phyloP scores from a whole-genome alignment of 2,329 filamentous ascomycete genomes.

The Boeremia exigua region DNA sequence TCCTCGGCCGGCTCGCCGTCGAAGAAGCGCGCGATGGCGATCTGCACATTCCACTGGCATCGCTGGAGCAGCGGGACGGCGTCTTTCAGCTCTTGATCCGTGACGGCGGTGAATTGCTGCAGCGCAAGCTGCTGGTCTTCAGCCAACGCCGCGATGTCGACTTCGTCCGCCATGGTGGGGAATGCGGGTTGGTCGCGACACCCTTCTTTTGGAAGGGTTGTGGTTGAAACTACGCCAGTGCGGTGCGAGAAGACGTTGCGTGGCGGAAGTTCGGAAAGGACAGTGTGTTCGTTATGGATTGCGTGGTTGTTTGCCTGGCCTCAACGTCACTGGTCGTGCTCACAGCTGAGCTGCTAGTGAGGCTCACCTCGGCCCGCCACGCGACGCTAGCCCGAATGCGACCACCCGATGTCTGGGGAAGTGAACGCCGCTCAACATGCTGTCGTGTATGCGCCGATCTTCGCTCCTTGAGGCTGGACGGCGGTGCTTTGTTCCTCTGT shows the following conservation, averaged over 20 bases:
- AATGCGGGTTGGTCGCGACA: not conserved
- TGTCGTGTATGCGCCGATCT: too few species aligned
- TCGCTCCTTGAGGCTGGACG: too few species aligned
- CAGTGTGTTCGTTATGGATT: slow-evolving; percentile 4
- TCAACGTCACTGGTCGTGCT: slow-evolving; percentile 12
- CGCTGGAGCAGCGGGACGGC: slow-evolving; percentile 80
- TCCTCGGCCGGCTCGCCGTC: slow-evolving; percentile 86
- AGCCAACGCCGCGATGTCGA: slow-evolving; percentile 73
- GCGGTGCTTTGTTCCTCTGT: too few species aligned
- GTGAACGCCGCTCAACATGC: slow-evolving; percentile 1
- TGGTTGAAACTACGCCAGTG: not conserved
- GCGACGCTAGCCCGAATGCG: slow-evolving; percentile 6
- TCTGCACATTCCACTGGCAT: slow-evolving; percentile 97
- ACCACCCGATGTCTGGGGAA: slow-evolving; percentile 3
- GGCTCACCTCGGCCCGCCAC: slow-evolving; percentile 12
- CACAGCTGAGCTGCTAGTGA: slow-evolving; percentile 1
- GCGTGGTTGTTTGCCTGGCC: slow-evolving; percentile 8
- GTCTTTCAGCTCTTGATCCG: slow-evolving; percentile 77
- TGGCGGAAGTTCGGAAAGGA: slow-evolving; percentile 2
- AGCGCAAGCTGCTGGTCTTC: slow-evolving; percentile 81
- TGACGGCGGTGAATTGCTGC: slow-evolving; percentile 87
- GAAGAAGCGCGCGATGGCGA: slow-evolving; percentile 96
- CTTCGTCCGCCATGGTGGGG: slow-evolving; percentile 46
- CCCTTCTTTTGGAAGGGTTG: not conserved
- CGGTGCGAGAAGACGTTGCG: not conserved